Evolutionary conservation across 2,329 filamentous ascomycete genomes (phyloP).

Genomic region (Calycina marina): DNA sequence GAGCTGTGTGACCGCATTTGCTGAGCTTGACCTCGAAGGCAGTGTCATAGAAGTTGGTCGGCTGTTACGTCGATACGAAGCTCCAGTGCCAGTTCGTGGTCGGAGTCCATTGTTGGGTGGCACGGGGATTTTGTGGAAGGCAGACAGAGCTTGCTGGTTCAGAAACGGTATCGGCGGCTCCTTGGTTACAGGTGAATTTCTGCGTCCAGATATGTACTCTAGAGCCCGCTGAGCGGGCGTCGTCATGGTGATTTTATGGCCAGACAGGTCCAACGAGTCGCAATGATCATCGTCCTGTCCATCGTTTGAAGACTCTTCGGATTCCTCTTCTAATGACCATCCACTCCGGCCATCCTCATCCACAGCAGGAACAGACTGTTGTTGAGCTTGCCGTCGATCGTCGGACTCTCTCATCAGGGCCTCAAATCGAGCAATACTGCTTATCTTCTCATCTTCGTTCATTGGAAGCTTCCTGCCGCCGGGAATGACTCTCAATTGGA

Average conservation of each 20-base stretch:
- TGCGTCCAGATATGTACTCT: slow-evolving; percentile 21
- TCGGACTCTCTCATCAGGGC: slow-evolving; percentile 50
- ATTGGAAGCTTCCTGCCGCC: slow-evolving; percentile 35
- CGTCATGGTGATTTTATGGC: slow-evolving; percentile 15
- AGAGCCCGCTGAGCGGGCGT: slow-evolving; percentile 21
- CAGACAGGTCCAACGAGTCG: slow-evolving; percentile 20
- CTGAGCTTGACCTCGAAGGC: slow-evolving; percentile 17
- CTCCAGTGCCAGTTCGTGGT: slow-evolving; percentile 15
- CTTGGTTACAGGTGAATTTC: slow-evolving; percentile 11
- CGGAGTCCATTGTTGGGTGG: slow-evolving; percentile 9
- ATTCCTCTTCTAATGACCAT: slow-evolving; percentile 21
- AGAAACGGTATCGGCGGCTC: slow-evolving; percentile 17
- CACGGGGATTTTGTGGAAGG: slow-evolving; percentile 13
- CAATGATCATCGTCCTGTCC: slow-evolving; percentile 25
- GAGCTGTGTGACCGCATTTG: slow-evolving; percentile 9
- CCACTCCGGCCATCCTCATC: slow-evolving; percentile 13
- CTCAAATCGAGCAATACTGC: slow-evolving; percentile 49
- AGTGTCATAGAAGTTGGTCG: slow-evolving; percentile 18
- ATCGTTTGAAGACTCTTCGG: slow-evolving; percentile 25
- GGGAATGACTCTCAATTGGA: slow-evolving; percentile 47
- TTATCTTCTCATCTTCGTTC: slow-evolving; percentile 46
- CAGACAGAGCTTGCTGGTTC: slow-evolving; percentile 19
- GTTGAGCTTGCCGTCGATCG: slow-evolving; percentile 25
- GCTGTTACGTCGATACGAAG: slow-evolving; percentile 9
- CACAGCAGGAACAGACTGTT: slow-evolving; percentile 2